Evolutionary conservation across 2,329 filamentous ascomycete species (phyloP), one percentile per base, ranked within the genome.

Genomic region (Colletotrichum eremochloae): DNA sequence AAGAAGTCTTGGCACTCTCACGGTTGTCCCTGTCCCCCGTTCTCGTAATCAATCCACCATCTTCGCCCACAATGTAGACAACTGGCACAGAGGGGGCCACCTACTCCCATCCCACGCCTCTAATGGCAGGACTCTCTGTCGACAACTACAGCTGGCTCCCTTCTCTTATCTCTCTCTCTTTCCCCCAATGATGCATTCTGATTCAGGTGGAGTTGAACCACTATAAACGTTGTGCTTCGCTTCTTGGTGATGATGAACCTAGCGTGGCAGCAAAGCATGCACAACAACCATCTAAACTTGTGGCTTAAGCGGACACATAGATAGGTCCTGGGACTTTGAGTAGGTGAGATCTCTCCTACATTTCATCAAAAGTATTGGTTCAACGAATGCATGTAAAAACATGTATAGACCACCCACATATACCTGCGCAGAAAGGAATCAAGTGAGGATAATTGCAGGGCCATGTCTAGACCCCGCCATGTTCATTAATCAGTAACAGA

Each of bases 401-500:
- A 18, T 1, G 20, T 24, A 18, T 33, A 52, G 1, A 29, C 24
- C n/a, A 29, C 15, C 31, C 46, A 52, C 4, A n/a, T 24, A 24
- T 24, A 24, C 18, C 3, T 42, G 8, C 2, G 9, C 31, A 11
- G 4, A 3, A 20, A 52, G 38, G 0, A 6, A 29, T 18, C 8
- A 29, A 29, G 14, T 52, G 44, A 31, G n/a, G 18, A n/a, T 40
- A 63, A 52, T 29, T 2, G 29, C 14, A 33, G 48, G 14, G 31
- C 60, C 60, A 1, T 11, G 38, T 14, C 8, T 20, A 8, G 29
- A 33, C 31, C 8, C 31, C 46, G 33, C 8, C 8, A 36, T 63
- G 18, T 52, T 52, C 60, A 63, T 63, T 63, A 63, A 52, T 29
- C 60, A 63, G 29, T 63, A 63, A 63, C 46, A 63, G 24, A 11